Conservation (phyloP, 306 rosid species). For the Clitoria ternatea region DNA sequence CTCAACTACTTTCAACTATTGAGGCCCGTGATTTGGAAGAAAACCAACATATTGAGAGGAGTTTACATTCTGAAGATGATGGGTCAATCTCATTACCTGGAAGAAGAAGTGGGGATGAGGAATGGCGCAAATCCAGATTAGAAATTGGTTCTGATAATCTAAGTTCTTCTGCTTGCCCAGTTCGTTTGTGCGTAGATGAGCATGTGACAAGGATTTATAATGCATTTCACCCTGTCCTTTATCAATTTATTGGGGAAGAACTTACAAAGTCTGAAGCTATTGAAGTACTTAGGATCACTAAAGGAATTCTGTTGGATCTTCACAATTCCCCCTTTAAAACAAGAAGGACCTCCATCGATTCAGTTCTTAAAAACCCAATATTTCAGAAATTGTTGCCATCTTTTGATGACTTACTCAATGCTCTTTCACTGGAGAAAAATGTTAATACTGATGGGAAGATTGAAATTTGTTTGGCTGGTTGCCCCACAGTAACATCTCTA, state of each 20-base stretch:
- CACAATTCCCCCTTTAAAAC: conserved; percentile 56
- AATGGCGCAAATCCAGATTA: conserved; percentile 83
- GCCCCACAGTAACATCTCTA: conserved; percentile 63
- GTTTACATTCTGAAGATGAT: conserved; percentile 49
- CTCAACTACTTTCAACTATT: conserved; percentile 54
- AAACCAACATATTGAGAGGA: conserved; percentile 53
- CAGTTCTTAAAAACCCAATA: conserved; percentile 29
- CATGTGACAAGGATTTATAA: conserved; percentile 70
- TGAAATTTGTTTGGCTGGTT: conserved; percentile 61
- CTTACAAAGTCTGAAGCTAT: conserved; percentile 46
- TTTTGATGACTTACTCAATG: conserved; percentile 51
- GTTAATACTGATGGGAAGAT: conserved; percentile 52
- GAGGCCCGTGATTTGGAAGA: conserved; percentile 68
- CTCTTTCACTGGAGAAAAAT: conserved; percentile 55
- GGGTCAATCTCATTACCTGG: conserved; percentile 75
- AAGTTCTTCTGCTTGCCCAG: conserved; percentile 61
- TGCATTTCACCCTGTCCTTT: conserved; percentile 61
- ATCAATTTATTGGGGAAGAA: conserved; percentile 50
- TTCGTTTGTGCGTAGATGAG: conserved; percentile 76
- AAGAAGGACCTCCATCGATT: conserved; percentile 56
- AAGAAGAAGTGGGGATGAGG: conserved; percentile 84
- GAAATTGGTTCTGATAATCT: conserved; percentile 65
- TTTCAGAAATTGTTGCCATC: conserved; percentile 54
- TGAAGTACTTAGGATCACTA: conserved; percentile 49
- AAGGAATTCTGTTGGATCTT: conserved; percentile 46